Percentiles rank a stretch among this genome's conserved stretches.
Evolutionary conservation across 208 protist species (phyloP).

Genomic region (Tritrichomonas musculus): DNA sequence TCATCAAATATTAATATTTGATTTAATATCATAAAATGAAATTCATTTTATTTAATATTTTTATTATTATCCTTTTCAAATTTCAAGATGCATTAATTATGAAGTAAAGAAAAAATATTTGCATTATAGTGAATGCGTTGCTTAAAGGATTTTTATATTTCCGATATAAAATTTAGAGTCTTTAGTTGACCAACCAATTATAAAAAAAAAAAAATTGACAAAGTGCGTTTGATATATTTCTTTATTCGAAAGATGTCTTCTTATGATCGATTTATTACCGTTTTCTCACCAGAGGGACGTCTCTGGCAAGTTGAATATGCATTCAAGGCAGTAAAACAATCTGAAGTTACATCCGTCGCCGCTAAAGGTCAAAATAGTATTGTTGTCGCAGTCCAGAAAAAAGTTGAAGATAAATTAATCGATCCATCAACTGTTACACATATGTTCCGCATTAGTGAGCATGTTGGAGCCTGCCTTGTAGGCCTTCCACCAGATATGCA

Average conservation of each 20-base stretch:
- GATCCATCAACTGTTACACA: constrained; percentile 80
- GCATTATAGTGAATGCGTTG: no score
- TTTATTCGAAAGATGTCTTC: background rate
- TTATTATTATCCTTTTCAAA: no score
- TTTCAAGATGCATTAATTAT: no score
- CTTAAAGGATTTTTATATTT: no score
- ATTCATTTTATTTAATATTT: no score
- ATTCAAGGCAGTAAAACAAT: constrained; percentile 90
- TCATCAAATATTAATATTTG: no score
- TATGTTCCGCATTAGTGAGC: constrained; percentile 77
- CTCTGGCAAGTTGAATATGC: constrained; percentile 98
- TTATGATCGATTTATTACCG: constrained; percentile 87
- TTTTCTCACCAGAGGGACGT: constrained; percentile 94
- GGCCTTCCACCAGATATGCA: constrained; percentile 37
- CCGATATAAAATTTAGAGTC: no score
- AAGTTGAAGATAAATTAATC: constrained; percentile 85
- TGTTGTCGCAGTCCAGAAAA: constrained; percentile 88
- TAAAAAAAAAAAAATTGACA: no score
- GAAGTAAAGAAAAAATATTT: no score
- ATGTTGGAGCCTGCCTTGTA: constrained; percentile 34
- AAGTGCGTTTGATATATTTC: no score
- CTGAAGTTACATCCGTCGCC: constrained; percentile 82
- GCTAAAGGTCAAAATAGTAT: constrained; percentile 80
- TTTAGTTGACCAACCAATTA: no score
- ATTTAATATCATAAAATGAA: no score